phyloP scores from a whole-genome alignment of 2,329 filamentous ascomycete species.

The Zalaria obscura region DNA sequence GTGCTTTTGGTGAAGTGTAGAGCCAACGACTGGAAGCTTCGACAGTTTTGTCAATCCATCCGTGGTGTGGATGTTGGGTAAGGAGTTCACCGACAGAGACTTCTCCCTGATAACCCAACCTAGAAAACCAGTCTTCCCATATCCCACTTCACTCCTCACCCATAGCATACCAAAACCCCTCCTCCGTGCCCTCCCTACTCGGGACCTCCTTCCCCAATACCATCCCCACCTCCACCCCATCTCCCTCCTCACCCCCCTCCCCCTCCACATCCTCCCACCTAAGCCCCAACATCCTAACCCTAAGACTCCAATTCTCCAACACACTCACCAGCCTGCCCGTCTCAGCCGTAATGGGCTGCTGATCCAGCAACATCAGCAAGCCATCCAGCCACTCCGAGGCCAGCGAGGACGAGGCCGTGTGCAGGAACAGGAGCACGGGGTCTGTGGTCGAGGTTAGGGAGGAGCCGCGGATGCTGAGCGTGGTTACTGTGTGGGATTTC shows the following conservation, averaged over 20 bases:
- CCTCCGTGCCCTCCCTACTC: constrained; percentile 70
- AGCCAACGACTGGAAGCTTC: too few species aligned
- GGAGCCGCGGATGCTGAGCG: constrained; percentile 3
- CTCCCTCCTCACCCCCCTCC: constrained; percentile 8
- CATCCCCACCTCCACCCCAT: constrained; percentile 33
- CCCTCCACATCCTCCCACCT: constrained; percentile 62
- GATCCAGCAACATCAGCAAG: constrained; percentile 83
- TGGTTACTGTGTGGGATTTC: constrained; percentile 3
- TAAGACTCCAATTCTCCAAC: constrained; percentile 80
- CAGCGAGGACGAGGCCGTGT: constrained; percentile 64
- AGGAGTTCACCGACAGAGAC: too few species aligned
- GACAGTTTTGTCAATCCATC: too few species aligned
- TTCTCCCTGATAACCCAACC: too few species aligned
- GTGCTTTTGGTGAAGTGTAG: too few species aligned
- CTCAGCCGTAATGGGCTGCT: constrained; percentile 92
- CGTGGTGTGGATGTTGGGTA: too few species aligned
- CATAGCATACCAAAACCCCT: constrained; percentile 81
- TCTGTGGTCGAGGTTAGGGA: constrained; percentile 30
- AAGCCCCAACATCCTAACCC: constrained; percentile 85
- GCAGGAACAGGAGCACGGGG: constrained; percentile 63
- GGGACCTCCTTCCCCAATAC: constrained; percentile 43
- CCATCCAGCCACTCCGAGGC: constrained; percentile 97
- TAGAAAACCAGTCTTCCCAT: too few species aligned
- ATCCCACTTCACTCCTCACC: constrained; percentile 17
- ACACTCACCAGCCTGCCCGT: constrained; percentile 80